These are phyloP conservation scores for Yarrowia osloensis DNA, from an alignment of 805 yeast genomes.

Conservation along the genomic window DNA sequence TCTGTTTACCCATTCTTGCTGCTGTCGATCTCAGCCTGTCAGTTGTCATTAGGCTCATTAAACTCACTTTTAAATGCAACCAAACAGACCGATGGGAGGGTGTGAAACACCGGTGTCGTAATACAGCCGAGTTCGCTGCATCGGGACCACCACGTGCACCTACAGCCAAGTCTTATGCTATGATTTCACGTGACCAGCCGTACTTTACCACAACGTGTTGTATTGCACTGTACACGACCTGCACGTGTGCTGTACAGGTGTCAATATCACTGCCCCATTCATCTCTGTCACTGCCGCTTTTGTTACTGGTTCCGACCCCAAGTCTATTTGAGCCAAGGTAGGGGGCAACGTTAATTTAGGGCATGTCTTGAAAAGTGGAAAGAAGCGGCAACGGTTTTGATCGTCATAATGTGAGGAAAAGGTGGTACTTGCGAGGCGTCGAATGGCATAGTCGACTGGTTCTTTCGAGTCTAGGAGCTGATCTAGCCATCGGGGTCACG, in stretches of 20 bases:
- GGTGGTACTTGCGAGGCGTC: not conserved
- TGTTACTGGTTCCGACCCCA: conserved; percentile 14
- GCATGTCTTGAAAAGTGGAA: not conserved
- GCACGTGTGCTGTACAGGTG: not conserved
- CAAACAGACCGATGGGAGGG: not conserved
- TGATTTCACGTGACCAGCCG: not conserved
- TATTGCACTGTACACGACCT: not conserved
- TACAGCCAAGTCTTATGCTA: not conserved
- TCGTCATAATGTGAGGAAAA: not conserved
- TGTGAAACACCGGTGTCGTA: not conserved
- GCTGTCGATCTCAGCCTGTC: conserved; percentile 4
- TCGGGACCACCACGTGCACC: not conserved
- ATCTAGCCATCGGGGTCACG: not conserved
- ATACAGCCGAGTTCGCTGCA: not conserved
- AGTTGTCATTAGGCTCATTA: conserved; percentile 1
- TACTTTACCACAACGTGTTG: not conserved
- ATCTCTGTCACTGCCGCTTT: conserved; percentile 9
- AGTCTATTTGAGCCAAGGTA: conserved; percentile 1
- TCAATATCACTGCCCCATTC: not conserved
- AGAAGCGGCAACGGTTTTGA: not conserved
- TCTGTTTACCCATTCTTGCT: conserved; percentile 11
- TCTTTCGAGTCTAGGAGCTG: not conserved
- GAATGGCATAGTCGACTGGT: too few relatives aligned
- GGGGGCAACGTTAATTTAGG: conserved; percentile 8
- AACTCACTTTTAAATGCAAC: conserved; percentile 1